Conservation (phyloP, 2,329 filamentous ascomycete species). For the Phaeosphaeria sp. region DNA sequence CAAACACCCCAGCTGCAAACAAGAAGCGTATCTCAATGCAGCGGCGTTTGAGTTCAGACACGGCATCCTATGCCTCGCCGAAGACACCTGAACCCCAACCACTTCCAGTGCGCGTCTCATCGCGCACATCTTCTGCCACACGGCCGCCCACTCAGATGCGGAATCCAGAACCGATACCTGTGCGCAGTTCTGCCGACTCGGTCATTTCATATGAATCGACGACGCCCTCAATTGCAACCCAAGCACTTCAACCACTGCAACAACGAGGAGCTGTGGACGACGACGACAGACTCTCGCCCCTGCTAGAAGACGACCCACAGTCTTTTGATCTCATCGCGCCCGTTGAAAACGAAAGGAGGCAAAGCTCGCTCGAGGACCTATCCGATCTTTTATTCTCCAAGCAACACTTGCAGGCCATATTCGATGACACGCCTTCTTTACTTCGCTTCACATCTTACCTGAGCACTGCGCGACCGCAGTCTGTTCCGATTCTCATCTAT, state of each 20-base stretch:
- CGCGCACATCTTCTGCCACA: conserved; percentile 13
- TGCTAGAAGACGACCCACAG: conserved; percentile 60
- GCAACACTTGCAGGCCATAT: conserved; percentile 70
- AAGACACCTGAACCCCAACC: conserved; percentile 22
- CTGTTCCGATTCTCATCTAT: conserved; percentile 71
- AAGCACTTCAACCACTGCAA: conserved; percentile 52
- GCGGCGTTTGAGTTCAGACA: conserved; percentile 24
- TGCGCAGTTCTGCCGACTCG: conserved; percentile 45
- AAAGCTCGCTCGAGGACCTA: conserved; percentile 67
- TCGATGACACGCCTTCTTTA: conserved; percentile 67
- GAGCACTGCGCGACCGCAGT: conserved; percentile 63
- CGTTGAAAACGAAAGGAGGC: conserved; percentile 30
- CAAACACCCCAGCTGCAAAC: conserved; percentile 26
- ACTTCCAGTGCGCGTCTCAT: conserved; percentile 17
- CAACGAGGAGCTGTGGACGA: conserved; percentile 51
- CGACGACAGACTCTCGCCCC: conserved; percentile 53
- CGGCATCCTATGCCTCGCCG: conserved; percentile 18
- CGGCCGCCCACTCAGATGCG: conserved; percentile 14
- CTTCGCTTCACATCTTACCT: conserved; percentile 73
- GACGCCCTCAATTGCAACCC: conserved; percentile 41
- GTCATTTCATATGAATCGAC: conserved; percentile 43
- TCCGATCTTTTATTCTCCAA: conserved; percentile 70
- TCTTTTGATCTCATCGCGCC: conserved; percentile 61
- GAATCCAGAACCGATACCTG: conserved; percentile 28
- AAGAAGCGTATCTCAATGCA: conserved; percentile 24